Evolutionary conservation across 345 rosid genomes (phyloP), one percentile per base, ranked within the genome.

Genomic region (Camelina neglecta): DNA sequence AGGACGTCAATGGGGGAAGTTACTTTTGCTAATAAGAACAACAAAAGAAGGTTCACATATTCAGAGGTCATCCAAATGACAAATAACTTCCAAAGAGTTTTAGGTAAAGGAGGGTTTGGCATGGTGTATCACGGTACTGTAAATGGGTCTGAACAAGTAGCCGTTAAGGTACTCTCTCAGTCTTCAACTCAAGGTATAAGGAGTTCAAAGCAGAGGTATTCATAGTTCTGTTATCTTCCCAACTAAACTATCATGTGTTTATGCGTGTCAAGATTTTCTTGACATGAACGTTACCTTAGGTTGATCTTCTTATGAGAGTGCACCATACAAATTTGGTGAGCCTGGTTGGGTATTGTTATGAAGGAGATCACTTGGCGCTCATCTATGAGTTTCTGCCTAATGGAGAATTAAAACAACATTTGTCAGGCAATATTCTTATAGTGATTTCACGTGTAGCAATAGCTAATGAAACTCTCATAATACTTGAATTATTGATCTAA

Each of bases 51-150:
- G 15, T 83, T 84, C 26, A 76, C 68, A 0, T 77, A 69, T 35
- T 21, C 69, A 12, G 83, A 83, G 21, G 72, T 86, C 10, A 13
- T 69, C 3, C 35, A 29, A 4, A 80, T 84, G 31, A 84, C 90
- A 6, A 72, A 81, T 54, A 75, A 81, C 13, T 78, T 86, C 23
- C 56, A 41, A 36, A 83, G 47, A 47, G 70, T 76, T 29, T 6
- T 81, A n/a, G 90, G 88, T 4, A 47, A 81, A 74, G 88, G 88
- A 60, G 87, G 86, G 5, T 86, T 80, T 7, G 85, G 90, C 6
- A 60, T 60, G 36, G 88, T 85, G 31, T 83, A 69, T 51, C 77
- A 69, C 1, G 86, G 86, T 13, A 20, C 48, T 18, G 38, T 84
- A 39, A 69, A 79, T 42, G 80, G 74, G 12, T 50, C 70, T 11